A percentile compares a stretch with the other conserved stretches of the same genome.
Conservation (phyloP, 164 flowering plant genomes). For the Buxus sempervirens region DNA sequence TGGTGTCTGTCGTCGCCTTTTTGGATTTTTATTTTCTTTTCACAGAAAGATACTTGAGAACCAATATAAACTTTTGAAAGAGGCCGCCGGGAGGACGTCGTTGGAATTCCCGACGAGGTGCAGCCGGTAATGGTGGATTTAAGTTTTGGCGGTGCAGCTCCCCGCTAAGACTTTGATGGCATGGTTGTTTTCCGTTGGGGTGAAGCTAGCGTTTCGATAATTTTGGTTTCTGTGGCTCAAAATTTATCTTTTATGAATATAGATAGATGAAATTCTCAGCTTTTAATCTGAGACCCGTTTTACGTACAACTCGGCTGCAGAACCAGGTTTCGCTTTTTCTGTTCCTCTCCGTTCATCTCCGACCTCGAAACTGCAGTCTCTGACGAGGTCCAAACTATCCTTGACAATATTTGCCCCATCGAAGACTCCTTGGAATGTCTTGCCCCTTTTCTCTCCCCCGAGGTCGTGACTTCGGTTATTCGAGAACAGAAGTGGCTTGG, state of each 20-base stretch:
- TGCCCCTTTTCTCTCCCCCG: slow-evolving; percentile 31
- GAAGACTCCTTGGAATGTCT: slow-evolving; percentile 40
- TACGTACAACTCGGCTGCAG: slow-evolving; percentile 6
- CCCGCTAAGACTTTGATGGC: too few relatives aligned
- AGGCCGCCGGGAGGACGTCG: too few relatives aligned
- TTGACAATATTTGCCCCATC: slow-evolving; percentile 30
- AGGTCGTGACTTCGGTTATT: slow-evolving; percentile 37
- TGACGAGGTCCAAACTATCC: slow-evolving; percentile 29
- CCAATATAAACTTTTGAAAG: too few relatives aligned
- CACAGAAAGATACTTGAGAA: too few relatives aligned
- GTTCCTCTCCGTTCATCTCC: background rate
- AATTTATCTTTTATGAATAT: slow-evolving; percentile 10
- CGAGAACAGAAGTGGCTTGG: slow-evolving; percentile 44
- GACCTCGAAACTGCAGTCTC: background rate
- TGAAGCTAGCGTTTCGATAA: too few relatives aligned
- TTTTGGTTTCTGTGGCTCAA: too few relatives aligned
- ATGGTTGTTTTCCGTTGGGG: too few relatives aligned
- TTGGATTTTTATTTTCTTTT: too few relatives aligned
- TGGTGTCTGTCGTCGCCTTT: too few relatives aligned
- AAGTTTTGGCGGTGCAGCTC: too few relatives aligned
- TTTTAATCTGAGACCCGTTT: slow-evolving; percentile 9
- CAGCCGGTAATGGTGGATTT: too few relatives aligned
- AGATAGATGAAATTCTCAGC: slow-evolving; percentile 4
- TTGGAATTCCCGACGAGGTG: too few relatives aligned
- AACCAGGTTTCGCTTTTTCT: background rate